Base-by-base conservation (phyloP, 2,329 filamentous ascomycete genomes). In the Arthroderma sp. region DNA sequence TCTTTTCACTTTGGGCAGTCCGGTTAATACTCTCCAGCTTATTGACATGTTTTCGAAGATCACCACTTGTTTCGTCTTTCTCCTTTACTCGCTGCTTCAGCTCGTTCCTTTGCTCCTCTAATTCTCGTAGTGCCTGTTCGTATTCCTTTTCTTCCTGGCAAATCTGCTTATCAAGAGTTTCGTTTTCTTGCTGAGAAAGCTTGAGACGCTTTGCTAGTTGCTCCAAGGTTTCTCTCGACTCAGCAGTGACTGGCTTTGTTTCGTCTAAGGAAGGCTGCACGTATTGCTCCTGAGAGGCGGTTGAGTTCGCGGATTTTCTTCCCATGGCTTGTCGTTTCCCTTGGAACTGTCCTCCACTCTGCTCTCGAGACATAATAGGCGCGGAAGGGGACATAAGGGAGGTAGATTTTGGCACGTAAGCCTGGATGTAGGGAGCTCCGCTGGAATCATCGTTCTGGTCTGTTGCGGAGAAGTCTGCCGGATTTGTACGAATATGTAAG, bases 51-150 rank as follows among this genome's bases (percentile, higher is more conserved):
- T 82, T 82, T 56, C 83, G 86, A 44, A 95, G 66, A 57, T 87
- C 86, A 38, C 85, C 80, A 40, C 86, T 95, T 42, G 81, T 83
- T 56, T 93, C 86, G 52, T 96, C 89, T 61, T 93, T 94, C 57
- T 94, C 86, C 59, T 85, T 91, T 44, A 91, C 71, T 15, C 80
- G 74, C 50, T 82, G 80, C 55, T 76, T 81, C 60, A 94, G 79
- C 42, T 82, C 75, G 52, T 93, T 85, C 48, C 86, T 82, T 55
- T 94, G 86, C 47, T 79, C 79, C 44, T 81, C 77, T 30, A 94
- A 60, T 38, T 84, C 78, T 34, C 78, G 74, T 51, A 85, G 66
- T 43, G 76, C 66, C n/a, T 72, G 68, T 51, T 76, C 77, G 48
- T 78, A 78, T 43, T 89, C 84, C 33, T 78, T 77, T 45, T 85